Evolutionary conservation across 495 filamentous ascomycete genomes (phyloP), one percentile per base, ranked within the genome.

Genomic region (Patellaria atrata): DNA sequence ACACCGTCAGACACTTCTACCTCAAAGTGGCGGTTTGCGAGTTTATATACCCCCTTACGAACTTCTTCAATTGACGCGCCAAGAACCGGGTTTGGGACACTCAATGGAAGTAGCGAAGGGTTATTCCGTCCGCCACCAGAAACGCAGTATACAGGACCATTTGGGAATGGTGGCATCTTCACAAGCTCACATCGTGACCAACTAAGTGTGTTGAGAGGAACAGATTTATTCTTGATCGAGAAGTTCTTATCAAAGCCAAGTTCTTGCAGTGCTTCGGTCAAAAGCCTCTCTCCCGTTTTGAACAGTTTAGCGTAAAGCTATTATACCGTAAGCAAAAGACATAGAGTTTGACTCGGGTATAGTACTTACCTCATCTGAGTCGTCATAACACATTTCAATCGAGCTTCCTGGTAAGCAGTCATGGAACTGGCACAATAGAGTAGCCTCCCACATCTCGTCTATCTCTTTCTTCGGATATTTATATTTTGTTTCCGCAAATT

Each of bases 371-470:
- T 83, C 65, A 47, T 92, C 77, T 0, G 82, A 89, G 45, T 97
- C 89, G 48, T 82, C 78, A 52, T 94, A 94, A 53, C 80, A 87
- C 86, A 97, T 94, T 53, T 87, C 84, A 41, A 97, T 96, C 12
- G 73, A 76, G 50, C 79, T 91, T n/a, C 89, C 89, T 7, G 89
- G 89, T 22, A 97, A 62, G 51, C 87, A 94, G 52, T 97, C 89
- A 50, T 97, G 89, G 64, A 96, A 96, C 46, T 97, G 89, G 47
- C 86, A 93, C 12, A 94, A 71, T 8, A 91, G 66, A 0, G 73
- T 64, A 17, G 60, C 65, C 58, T 97, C 87, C 89, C 89, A 97
- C 74, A 97, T 84, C 29, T 77, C 65, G 51, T 97, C 89, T 30
- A 97, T 72, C 11, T 84, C 68, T 48, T 78, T 67, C 59, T 94